These are phyloP conservation scores for Ruellia speciosa DNA, from an alignment of 305 asterid genomes.

Conservation along the genomic window DNA sequence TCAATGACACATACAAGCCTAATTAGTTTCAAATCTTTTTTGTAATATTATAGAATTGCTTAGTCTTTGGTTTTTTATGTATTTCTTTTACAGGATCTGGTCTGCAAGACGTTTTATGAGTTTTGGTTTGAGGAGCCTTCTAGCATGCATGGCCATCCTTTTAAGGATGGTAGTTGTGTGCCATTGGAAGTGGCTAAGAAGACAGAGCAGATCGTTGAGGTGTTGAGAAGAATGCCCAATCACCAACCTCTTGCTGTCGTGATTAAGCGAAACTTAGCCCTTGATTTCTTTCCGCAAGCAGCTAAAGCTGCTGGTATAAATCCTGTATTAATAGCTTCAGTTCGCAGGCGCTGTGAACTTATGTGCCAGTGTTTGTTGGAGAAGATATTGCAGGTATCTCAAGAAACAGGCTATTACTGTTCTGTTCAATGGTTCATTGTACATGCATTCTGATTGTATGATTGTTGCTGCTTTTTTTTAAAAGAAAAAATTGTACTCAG, in stretches of 20 bases:
- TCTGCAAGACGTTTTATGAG: constrained; percentile 97
- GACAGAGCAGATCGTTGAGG: constrained; percentile 93
- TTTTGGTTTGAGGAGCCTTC: constrained; percentile 99
- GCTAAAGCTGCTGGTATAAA: constrained; percentile 97
- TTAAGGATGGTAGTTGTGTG: constrained; percentile 87
- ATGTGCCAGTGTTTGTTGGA: constrained; percentile 98
- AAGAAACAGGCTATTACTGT: constrained; percentile 15
- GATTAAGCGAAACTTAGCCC: constrained; percentile 76
- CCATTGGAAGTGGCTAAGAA: constrained; percentile 86
- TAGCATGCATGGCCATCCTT: constrained; percentile 46
- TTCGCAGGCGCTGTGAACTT: constrained; percentile 90
- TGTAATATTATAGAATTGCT: constrained; percentile 12
- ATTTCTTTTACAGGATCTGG: constrained; percentile 62
- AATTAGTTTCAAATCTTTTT: constrained; percentile 4
- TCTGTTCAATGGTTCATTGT: constrained; percentile 19
- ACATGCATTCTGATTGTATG: constrained; percentile 13
- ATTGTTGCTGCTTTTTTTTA: constrained; percentile 10
- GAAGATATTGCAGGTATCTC: constrained; percentile 77
- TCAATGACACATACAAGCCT: constrained; percentile 11
- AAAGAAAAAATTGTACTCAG: too few species aligned
- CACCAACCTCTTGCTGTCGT: constrained; percentile 75
- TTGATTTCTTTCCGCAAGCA: constrained; percentile 97
- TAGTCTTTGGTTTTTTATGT: constrained; percentile 21
- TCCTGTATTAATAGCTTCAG: constrained; percentile 87
- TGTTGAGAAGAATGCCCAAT: constrained; percentile 71